A percentile compares a stretch with the other conserved stretches of the same genome.
Conservation (phyloP, 306 rosid species). For the Inga leiocalycina region DNA sequence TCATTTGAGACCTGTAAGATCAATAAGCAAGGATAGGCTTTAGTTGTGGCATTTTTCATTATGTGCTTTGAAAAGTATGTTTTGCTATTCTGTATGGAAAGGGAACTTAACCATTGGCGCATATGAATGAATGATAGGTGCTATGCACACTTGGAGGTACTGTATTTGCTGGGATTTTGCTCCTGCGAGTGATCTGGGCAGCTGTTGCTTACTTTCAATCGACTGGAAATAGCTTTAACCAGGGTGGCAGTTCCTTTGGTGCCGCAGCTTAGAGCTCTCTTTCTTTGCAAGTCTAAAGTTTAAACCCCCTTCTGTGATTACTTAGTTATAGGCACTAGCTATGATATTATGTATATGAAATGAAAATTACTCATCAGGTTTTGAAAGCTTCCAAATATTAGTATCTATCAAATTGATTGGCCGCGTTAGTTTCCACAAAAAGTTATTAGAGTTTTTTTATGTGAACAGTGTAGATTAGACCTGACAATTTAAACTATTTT, state of each 20-base stretch:
- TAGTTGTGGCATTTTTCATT: constrained; percentile 15
- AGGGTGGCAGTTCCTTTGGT: constrained; percentile 57
- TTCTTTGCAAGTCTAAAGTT: neutral
- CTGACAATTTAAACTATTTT: constrained; percentile 10
- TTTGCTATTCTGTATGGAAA: constrained; percentile 11
- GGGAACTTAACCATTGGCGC: constrained; percentile 3
- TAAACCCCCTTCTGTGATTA: neutral
- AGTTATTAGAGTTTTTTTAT: neutral
- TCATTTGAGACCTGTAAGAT: constrained; percentile 1
- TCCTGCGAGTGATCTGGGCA: constrained; percentile 67
- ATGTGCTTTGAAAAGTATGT: neutral
- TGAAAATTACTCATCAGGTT: neutral
- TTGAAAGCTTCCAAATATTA: neutral
- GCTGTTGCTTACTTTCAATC: constrained; percentile 66
- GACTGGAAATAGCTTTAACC: constrained; percentile 55
- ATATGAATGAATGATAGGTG: constrained; percentile 50
- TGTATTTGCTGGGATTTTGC: constrained; percentile 59
- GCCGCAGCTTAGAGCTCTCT: constrained; percentile 42
- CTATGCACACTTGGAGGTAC: constrained; percentile 72
- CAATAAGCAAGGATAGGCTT: neutral
- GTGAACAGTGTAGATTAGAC: too few relatives aligned
- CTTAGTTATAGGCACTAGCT: neutral
- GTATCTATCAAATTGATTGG: neutral
- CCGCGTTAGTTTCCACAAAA: neutral
- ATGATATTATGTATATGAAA: constrained; percentile 21